Conservation (phyloP, 140 eudicot species). For the Cichorium intybus region DNA sequence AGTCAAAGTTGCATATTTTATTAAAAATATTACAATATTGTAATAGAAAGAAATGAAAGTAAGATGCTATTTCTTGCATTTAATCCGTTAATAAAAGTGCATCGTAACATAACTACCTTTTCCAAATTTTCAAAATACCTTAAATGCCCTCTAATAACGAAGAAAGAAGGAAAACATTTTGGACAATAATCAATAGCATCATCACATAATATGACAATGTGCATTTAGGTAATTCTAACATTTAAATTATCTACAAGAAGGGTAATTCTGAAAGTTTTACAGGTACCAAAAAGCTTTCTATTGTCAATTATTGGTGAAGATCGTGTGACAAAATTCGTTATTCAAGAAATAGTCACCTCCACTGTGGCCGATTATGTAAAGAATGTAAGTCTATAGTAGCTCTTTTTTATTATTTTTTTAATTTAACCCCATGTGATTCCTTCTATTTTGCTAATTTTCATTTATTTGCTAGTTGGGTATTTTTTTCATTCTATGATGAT, state of each 20-base stretch:
- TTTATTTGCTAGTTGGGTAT: too few relatives aligned
- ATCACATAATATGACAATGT: not conserved
- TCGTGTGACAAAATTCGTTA: slow-evolving; percentile 67
- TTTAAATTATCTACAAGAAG: not conserved
- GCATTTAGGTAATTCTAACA: not conserved
- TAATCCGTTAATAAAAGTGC: too few relatives aligned
- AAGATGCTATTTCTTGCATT: not conserved
- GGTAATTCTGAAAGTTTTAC: slow-evolving; percentile 21
- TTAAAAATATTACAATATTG: too few relatives aligned
- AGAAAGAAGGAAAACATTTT: not conserved
- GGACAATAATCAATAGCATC: not conserved
- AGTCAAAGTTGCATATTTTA: too few relatives aligned
- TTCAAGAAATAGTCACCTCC: slow-evolving; percentile 79
- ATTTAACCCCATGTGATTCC: too few relatives aligned
- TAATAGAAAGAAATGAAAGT: not conserved
- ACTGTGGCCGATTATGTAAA: slow-evolving; percentile 70
- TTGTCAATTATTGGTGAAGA: slow-evolving; percentile 76
- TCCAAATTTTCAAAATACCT: slow-evolving; percentile 5
- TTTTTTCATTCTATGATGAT: too few relatives aligned
- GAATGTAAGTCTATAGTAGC: slow-evolving; percentile 45
- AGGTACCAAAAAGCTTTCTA: slow-evolving; percentile 78
- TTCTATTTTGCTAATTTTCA: too few relatives aligned
- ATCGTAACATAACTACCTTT: too few relatives aligned
- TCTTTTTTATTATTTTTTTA: not conserved
- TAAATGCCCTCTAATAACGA: slow-evolving; percentile 8